Evolutionary conservation across 345 rosid species (phyloP).

Genomic region (Moringa oleifera): DNA sequence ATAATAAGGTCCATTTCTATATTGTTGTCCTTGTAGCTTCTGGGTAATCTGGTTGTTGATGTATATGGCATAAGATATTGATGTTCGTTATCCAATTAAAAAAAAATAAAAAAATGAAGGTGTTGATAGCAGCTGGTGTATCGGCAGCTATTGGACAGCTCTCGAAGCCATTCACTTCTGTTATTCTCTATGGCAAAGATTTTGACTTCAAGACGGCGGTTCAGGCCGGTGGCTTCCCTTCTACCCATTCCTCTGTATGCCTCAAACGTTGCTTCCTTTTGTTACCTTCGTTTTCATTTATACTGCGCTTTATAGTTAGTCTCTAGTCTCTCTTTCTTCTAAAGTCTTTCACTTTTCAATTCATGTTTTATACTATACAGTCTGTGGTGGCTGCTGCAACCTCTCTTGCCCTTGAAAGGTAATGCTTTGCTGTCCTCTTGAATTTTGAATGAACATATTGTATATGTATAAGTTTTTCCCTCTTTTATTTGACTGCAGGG

Average conservation of each 20-base stretch:
- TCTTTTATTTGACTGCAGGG: conserved; percentile 37
- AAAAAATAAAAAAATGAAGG: too few relatives aligned
- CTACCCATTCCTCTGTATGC: conserved; percentile 79
- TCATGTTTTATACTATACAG: conserved; percentile 25
- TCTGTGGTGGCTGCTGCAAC: conserved; percentile 86
- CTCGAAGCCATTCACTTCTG: conserved; percentile 68
- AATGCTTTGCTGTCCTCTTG: too few relatives aligned
- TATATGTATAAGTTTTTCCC: background rate
- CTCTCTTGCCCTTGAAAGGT: conserved; percentile 86
- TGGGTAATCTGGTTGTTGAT: too few relatives aligned
- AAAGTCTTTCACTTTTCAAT: too few relatives aligned
- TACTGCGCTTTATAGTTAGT: too few relatives aligned
- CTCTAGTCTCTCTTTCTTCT: too few relatives aligned
- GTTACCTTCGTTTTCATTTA: too few relatives aligned
- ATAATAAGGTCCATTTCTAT: conserved; percentile 88
- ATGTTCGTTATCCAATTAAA: too few relatives aligned
- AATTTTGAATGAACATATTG: too few relatives aligned
- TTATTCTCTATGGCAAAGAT: conserved; percentile 49
- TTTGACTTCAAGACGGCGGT: conserved; percentile 50
- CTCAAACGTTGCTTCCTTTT: too few relatives aligned
- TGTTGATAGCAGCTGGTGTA: conserved; percentile 62
- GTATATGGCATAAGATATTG: too few relatives aligned
- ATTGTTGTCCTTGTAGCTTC: too few relatives aligned
- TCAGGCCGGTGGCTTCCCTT: conserved; percentile 92
- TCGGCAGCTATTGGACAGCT: conserved; percentile 86